phyloP scores from a whole-genome alignment of 257 asterid species.

The Solanum chiquidenum region DNA sequence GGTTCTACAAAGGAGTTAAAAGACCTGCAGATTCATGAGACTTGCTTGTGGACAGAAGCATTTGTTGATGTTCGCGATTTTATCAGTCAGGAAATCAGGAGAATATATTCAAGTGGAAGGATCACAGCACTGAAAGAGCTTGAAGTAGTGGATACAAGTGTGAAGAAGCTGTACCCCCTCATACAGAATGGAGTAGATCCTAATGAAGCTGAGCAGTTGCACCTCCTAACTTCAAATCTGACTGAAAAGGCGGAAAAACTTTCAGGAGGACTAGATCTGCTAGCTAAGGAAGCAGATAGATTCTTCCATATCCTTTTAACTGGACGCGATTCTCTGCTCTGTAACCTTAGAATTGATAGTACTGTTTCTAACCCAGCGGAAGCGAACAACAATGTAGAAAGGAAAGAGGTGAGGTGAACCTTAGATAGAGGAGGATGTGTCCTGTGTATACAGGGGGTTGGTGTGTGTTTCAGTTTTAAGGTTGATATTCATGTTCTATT shows the following conservation, averaged over 20 bases:
- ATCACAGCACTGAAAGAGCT: conserved; percentile 54
- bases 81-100: conserved; percentile 50
- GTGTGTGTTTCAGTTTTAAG: neutral
- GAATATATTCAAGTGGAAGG: conserved; percentile 24
- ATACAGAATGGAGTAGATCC: conserved; percentile 35
- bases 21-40: conserved; percentile 34
- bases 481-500: neutral
- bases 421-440: neutral
- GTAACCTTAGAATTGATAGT: conserved; percentile 54
- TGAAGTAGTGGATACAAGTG: conserved; percentile 49
- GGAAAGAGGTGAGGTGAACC: conserved; percentile 40
- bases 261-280: conserved; percentile 53
- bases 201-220: conserved; percentile 30
- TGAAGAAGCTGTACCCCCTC: conserved; percentile 45
- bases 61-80: conserved; percentile 38
- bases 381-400: conserved; percentile 16
- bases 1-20: conserved; percentile 60
- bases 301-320: conserved; percentile 67
- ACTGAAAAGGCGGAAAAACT: conserved; percentile 33
- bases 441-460: conserved; percentile 6
- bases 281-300: conserved; percentile 61
- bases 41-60: conserved; percentile 51
- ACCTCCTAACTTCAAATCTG: conserved; percentile 22
- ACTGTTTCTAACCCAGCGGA: conserved; percentile 10
- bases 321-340: conserved; percentile 72